Base-by-base conservation (phyloP, 306 rosid species). In the Castanospermum australe region DNA sequence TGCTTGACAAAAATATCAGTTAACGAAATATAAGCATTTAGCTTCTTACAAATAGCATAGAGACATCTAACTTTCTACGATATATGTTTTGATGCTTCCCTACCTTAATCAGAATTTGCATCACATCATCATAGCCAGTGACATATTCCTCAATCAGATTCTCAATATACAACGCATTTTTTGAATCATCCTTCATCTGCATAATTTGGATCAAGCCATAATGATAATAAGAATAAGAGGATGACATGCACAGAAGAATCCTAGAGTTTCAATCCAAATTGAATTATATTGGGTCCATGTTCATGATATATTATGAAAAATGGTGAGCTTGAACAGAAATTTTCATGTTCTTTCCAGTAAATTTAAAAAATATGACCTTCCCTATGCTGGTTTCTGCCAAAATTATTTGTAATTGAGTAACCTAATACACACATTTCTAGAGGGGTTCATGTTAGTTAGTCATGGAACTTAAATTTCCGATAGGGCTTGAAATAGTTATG, bases 81-180 rank as follows among this genome's bases (percentile, higher is more conserved):
- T 25, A 74, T 61, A 54, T 33, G 56, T 12, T 54, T 33, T 57
- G 52, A 59, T 44, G 79, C 8, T 33, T 15, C 47, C 69, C 63
- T 73, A 95, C 99, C 99, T 96, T 96, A 30, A 96, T 90, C 81
- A 96, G 85, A 83, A 93, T 88, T 81, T 88, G 92, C 42, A 83
- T 89, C 79, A 93, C 88, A 64, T 96, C 99, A 74, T 93, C 96
- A 55, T 91, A 90, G 87, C 90, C 73, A 38, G 92, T 86, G 80
- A 96, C 90, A n/a, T 89, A 91, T 83, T 96, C 97, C 89, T 96
- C 99, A 6, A 94, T 89, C 88, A 95, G 86, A 68, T 91, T 95
- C 82, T 93, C 99, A 71, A 95, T 84, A 79, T 82, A 82, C 70
- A 86, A 45, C 21, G 91, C 89, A 82, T 84, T 93, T 75, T 87